Percentiles rank a stretch among this genome's conserved stretches.
Conservation (phyloP, 208 protist species). For the Trypanosoma melophagium region DNA sequence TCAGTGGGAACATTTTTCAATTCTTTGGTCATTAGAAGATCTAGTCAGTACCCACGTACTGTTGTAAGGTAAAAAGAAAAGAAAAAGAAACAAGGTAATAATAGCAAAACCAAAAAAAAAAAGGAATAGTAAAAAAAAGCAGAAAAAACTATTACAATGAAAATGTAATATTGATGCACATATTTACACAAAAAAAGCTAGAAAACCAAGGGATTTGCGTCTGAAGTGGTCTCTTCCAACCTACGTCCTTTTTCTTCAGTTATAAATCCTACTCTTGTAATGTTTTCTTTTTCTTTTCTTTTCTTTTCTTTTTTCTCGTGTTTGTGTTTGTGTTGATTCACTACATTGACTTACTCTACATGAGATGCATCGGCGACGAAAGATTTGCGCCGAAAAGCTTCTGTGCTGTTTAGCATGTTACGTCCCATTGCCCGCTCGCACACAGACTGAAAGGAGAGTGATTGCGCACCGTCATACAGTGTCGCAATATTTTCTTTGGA, state of each 20-base stretch:
- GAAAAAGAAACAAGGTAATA: neutral
- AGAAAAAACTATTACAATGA: neutral
- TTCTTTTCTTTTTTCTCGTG: slow-evolving; percentile 1
- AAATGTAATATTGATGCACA: too few relatives aligned
- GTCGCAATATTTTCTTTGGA: slow-evolving; percentile 49
- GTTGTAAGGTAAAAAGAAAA: neutral
- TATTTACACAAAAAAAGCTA: too few relatives aligned
- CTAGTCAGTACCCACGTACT: neutral
- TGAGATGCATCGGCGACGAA: slow-evolving; percentile 34
- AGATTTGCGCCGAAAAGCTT: slow-evolving; percentile 62
- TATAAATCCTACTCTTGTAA: neutral
- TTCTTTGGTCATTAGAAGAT: neutral
- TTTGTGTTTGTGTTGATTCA: neutral
- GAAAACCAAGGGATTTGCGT: neutral
- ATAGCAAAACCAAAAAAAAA: neutral
- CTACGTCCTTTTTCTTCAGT: neutral
- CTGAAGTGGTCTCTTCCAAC: neutral
- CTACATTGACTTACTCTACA: slow-evolving; percentile 14
- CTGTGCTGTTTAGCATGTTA: slow-evolving; percentile 75
- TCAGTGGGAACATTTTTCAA: neutral
- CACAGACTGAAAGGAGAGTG: slow-evolving; percentile 57
- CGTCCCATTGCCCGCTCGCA: slow-evolving; percentile 69
- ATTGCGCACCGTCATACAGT: slow-evolving; percentile 40
- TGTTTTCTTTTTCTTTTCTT: neutral
- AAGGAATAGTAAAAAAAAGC: neutral